Evolutionary conservation across 2,329 filamentous ascomycete species (phyloP), one percentile per base, ranked within the genome.

Genomic region (Bipolaris cookei): DNA sequence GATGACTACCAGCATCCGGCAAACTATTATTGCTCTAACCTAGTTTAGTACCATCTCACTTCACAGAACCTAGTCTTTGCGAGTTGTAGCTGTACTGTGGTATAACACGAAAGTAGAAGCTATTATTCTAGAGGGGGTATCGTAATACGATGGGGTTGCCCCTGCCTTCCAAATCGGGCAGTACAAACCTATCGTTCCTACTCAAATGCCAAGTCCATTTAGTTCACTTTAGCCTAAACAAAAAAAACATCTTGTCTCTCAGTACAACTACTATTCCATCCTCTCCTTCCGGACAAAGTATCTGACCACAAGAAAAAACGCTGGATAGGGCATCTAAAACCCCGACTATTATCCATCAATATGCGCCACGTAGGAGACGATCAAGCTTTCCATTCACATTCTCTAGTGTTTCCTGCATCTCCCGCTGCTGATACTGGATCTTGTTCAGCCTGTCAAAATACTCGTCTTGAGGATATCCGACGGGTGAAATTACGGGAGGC

Each of bases 401-500:
- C 13, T 58, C 41, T 11, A 51, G 41, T 46, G 42, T 50, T 20
- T 21, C 37, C 5, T 43, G 50, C 25, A 58, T 50, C 16, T 50
- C 45, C 35, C 41, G 28, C 20, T 58, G 55, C 34, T 54, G 51
- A 47, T 48, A 35, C 3, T 54, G 51, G 14, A 54, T 34, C 13
- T 16, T 35, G 23, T 35, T 18, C 23, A 58, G 11, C 14, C 54
- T 39, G 14, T 50, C 35, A 14, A 46, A 50, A 28, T 38, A 38
- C 37, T 38, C 37, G 16, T 38, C 37, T 38, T 16, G 37, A 16
- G 4, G n/a, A 10, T 38, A 38, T 18, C 37, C 6, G 10, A 18
- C n/a, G 16, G 37, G 37, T 10, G 16, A n/a, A 20, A 38, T 38
- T 10, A 2, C 18, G 3, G 7, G 37, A 10, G 3, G n/a, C 18